Evolutionary conservation across 225 moss, liverwort and hornwort genomes (phyloP).

Genomic region (Pleurozium schreberi): DNA sequence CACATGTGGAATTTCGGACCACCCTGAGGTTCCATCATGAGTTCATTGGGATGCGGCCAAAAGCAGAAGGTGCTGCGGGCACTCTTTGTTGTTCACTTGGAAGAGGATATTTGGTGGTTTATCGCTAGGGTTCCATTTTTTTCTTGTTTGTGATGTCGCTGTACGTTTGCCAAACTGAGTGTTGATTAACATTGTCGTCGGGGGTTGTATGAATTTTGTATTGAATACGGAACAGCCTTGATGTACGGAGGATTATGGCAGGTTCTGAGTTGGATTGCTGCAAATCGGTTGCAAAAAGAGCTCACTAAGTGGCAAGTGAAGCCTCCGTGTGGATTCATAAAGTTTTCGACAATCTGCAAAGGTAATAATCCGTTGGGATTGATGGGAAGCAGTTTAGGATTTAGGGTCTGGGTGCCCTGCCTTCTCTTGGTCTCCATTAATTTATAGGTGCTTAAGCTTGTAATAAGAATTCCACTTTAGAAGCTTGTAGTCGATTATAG

Average conservation of each 20-base stretch:
- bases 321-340: slow-evolving; percentile 84
- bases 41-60: slow-evolving; percentile 51
- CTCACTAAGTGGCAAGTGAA: slow-evolving; percentile 97
- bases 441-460: background rate
- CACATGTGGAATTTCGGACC: background rate
- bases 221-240: background rate
- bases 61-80: slow-evolving; percentile 41
- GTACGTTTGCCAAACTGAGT: background rate
- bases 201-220: background rate
- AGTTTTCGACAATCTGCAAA: slow-evolving; percentile 91
- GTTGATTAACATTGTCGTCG: background rate
- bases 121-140: background rate
- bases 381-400: background rate
- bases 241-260: slow-evolving; percentile 29
- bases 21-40: slow-evolving; percentile 31
- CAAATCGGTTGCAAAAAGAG: slow-evolving; percentile 98
- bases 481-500: background rate
- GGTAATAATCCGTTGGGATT: slow-evolving; percentile 19
- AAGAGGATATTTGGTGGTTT: background rate
- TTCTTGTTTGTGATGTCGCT: background rate
- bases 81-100: background rate
- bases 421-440: background rate
- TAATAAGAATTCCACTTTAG: background rate
- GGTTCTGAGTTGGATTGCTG: slow-evolving; percentile 97
- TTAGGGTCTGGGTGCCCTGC: background rate